phyloP scores from a whole-genome alignment of 371 early-diverging fungal genomes.

The Mucor circinelloides region DNA sequence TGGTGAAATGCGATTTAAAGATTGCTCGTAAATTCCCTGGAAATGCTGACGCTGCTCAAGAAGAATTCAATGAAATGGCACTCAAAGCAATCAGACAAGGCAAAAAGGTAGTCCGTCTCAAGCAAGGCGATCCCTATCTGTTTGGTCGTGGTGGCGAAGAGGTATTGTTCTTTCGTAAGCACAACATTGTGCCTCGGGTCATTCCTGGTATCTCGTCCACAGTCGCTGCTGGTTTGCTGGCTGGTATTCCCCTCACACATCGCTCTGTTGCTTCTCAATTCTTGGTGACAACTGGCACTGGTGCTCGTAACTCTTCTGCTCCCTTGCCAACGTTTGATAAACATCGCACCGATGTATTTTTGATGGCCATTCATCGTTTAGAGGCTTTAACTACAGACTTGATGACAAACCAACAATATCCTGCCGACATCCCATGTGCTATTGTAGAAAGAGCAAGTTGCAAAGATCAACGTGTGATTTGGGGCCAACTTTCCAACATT shows the following conservation, averaged over 20 bases:
- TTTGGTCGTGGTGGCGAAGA: constrained; percentile 96
- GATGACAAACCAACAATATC: constrained; percentile 53
- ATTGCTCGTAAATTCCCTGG: constrained; percentile 78
- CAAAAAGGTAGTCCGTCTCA: constrained; percentile 80
- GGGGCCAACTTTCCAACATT: constrained; percentile 60
- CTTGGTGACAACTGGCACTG: constrained; percentile 82
- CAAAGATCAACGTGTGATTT: constrained; percentile 68
- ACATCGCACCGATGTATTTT: constrained; percentile 80
- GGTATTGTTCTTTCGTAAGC: constrained; percentile 68
- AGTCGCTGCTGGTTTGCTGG: constrained; percentile 74
- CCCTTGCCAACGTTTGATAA: constrained; percentile 67
- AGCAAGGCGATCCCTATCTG: constrained; percentile 90
- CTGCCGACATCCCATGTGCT: constrained; percentile 68
- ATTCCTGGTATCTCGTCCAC: constrained; percentile 86
- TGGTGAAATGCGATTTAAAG: constrained; percentile 58
- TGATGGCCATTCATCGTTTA: constrained; percentile 87
- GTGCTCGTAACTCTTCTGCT: constrained; percentile 44
- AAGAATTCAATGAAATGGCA: constrained; percentile 74
- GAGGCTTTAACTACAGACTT: constrained; percentile 61
- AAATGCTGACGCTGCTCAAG: constrained; percentile 79
- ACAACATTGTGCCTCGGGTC: constrained; percentile 68
- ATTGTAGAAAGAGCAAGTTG: constrained; percentile 80
- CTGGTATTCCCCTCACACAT: constrained; percentile 88
- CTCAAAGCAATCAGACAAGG: constrained; percentile 67
- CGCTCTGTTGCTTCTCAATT: constrained; percentile 88